phyloP scores from a whole-genome alignment of 306 rosid genomes.

The Prosopis cineraria region DNA sequence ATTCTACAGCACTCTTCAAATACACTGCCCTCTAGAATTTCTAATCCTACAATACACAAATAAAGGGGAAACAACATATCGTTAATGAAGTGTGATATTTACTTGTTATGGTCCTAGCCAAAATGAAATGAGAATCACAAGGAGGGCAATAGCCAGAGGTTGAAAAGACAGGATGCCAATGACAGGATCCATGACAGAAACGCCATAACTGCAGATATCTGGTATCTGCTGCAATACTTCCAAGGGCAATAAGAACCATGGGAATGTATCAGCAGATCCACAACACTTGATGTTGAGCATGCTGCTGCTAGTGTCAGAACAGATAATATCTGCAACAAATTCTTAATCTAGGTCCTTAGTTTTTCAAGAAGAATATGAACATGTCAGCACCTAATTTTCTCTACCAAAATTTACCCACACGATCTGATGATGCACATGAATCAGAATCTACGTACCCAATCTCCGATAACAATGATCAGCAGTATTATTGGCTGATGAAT shows the following conservation, averaged over 20 bases:
- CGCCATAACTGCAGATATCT: slow-evolving; percentile 78
- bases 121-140: slow-evolving; percentile 41
- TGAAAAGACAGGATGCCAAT: slow-evolving; percentile 64
- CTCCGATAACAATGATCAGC: slow-evolving; percentile 68
- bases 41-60: slow-evolving; percentile 2
- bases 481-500: slow-evolving; percentile 74
- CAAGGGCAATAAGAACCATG: slow-evolving; percentile 51
- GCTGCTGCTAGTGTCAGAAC: slow-evolving; percentile 79
- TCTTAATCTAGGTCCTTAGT: neutral
- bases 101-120: slow-evolving; percentile 9
- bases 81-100: neutral
- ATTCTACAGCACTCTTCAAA: slow-evolving; percentile 15
- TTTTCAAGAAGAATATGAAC: neutral
- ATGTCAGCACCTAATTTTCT: neutral
- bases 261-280: slow-evolving; percentile 58
- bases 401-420: neutral
- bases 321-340: slow-evolving; percentile 56
- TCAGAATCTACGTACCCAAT: slow-evolving; percentile 57
- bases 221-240: slow-evolving; percentile 62
- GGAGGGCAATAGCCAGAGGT: slow-evolving; percentile 82
- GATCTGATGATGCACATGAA: too few relatives aligned
- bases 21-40: neutral
- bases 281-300: slow-evolving; percentile 78
- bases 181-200: slow-evolving; percentile 74
- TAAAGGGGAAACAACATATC: neutral